These are phyloP conservation scores for Heliosperma pusillum DNA, from an alignment of 148 eudicot species.

Conservation along the genomic window DNA sequence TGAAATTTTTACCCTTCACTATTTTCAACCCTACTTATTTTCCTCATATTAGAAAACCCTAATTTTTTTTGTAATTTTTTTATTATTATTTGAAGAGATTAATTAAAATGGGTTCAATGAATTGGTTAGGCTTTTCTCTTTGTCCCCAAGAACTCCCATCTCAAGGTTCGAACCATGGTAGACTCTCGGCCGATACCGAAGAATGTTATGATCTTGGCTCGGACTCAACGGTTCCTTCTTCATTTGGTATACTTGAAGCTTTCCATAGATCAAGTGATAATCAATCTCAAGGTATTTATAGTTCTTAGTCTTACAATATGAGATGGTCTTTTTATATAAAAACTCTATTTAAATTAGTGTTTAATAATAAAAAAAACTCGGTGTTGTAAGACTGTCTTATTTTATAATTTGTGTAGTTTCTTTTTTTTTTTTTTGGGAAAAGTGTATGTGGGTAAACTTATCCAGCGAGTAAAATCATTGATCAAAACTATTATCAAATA, in stretches of 20 bases:
- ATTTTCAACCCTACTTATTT: not conserved
- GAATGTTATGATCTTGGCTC: slow-evolving; percentile 44
- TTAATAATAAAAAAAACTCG: too few species aligned
- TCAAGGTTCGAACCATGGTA: slow-evolving; percentile 26
- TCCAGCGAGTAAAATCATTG: too few species aligned
- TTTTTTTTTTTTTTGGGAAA: too few species aligned
- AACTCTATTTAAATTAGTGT: too few species aligned
- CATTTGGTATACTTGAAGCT: slow-evolving; percentile 66
- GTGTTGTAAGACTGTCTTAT: too few species aligned
- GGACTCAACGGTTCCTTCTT: slow-evolving; percentile 34
- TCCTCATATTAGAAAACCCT: slow-evolving; percentile 15
- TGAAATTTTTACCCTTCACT: too few species aligned
- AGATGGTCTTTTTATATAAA: too few species aligned
- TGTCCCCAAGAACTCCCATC: slow-evolving; percentile 5
- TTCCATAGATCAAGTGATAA: slow-evolving; percentile 44
- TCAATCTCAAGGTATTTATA: slow-evolving; percentile 55
- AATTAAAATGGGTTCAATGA: slow-evolving; percentile 28
- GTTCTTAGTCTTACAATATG: too few species aligned
- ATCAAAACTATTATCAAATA: too few species aligned
- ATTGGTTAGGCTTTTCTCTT: slow-evolving; percentile 31
- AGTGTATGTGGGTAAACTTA: too few species aligned
- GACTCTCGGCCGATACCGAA: slow-evolving; percentile 14
- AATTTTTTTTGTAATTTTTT: not conserved
- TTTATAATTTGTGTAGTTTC: too few species aligned
- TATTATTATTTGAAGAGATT: not conserved